Evolutionary conservation across 2,329 filamentous ascomycete genomes (phyloP).

Genomic region (Fusarium napiforme): DNA sequence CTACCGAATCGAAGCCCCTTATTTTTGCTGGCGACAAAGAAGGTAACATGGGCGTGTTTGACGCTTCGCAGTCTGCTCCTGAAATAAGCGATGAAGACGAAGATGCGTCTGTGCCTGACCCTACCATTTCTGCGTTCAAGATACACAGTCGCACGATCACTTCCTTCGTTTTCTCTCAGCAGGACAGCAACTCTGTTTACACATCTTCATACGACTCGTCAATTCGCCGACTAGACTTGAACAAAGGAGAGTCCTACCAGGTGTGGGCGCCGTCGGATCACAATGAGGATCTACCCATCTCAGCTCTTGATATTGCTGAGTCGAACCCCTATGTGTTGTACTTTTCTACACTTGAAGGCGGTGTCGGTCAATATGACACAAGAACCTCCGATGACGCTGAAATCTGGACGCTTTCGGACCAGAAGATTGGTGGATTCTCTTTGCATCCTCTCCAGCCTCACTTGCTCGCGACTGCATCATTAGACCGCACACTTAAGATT

Average conservation of each 20-base stretch:
- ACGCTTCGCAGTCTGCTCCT: conserved; percentile 78
- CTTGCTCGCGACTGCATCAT: conserved; percentile 85
- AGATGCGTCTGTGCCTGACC: conserved; percentile 73
- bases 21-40: conserved; percentile 96
- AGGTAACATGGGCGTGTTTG: conserved; percentile 89
- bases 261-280: conserved; percentile 79
- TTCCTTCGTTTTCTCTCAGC: conserved; percentile 80
- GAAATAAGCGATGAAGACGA: conserved; percentile 74
- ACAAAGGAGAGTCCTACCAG: conserved; percentile 81
- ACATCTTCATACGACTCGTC: conserved; percentile 94
- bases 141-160: conserved; percentile 90
- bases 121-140: conserved; percentile 89
- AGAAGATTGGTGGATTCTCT: conserved; percentile 96
- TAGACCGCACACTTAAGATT: conserved; percentile 89
- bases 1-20: conserved; percentile 84
- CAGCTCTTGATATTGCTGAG: conserved; percentile 81
- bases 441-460: conserved; percentile 83
- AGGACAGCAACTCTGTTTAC: conserved; percentile 79
- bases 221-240: conserved; percentile 85
- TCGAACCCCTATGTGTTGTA: conserved; percentile 79
- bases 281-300: conserved; percentile 80
- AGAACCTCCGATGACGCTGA: conserved; percentile 69
- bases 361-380: conserved; percentile 83
- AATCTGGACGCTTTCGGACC: conserved; percentile 81
- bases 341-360: conserved; percentile 87